Conservation (phyloP, 306 rosid species). For the Astragalus membranaceus region DNA sequence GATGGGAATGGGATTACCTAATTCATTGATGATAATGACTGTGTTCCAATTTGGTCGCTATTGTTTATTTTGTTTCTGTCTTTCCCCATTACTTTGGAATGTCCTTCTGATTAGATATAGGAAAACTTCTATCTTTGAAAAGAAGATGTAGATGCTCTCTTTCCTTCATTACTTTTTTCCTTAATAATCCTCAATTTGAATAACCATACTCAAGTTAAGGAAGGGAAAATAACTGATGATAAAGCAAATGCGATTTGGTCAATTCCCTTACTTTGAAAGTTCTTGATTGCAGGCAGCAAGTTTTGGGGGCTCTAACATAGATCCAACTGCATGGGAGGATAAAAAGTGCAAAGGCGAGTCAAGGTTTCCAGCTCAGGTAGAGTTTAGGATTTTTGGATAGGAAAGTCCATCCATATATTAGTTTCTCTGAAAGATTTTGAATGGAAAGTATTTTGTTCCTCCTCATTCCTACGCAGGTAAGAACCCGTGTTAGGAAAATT, state of each 20-base stretch:
- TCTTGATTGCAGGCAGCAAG: constrained; percentile 66
- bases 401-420: neutral
- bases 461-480: constrained; percentile 51
- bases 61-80: neutral
- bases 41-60: neutral
- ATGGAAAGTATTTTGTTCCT: neutral
- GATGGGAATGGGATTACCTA: neutral
- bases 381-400: neutral
- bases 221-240: neutral
- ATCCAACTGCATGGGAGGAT: constrained; percentile 99
- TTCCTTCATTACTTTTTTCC: neutral
- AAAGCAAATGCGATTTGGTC: neutral
- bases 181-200: neutral
- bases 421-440: neutral
- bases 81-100: neutral
- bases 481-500: constrained; percentile 70
- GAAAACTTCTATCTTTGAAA: neutral
- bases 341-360: constrained; percentile 99
- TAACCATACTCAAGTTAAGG: neutral
- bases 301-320: constrained; percentile 99
- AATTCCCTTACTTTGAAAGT: neutral
- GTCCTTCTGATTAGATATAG: neutral
- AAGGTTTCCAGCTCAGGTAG: constrained; percentile 98
- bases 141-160: neutral
- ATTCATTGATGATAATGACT: neutral